phyloP scores from a whole-genome alignment of 495 filamentous ascomycete genomes.

The Hyaloscypha variabilis region DNA sequence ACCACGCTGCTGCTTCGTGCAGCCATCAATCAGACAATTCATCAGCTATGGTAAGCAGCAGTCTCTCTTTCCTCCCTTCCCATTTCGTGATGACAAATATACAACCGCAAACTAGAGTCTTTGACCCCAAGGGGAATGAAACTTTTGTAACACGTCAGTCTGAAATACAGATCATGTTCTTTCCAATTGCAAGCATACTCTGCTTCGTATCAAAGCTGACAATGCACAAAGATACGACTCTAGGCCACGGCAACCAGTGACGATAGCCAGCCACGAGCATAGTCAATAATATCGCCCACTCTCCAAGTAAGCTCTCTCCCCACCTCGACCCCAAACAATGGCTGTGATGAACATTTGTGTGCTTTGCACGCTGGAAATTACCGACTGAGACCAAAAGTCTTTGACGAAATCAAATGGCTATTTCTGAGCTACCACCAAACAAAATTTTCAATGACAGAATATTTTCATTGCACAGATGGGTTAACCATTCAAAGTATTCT shows the following conservation, averaged over 20 bases:
- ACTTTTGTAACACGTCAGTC: conserved; percentile 99
- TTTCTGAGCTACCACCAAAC: conserved; percentile 67
- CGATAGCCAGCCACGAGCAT: neutral
- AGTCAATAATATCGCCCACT: neutral
- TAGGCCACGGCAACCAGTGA: conserved; percentile 10
- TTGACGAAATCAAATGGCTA: conserved; percentile 90
- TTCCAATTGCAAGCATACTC: neutral
- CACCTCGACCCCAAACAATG: conserved; percentile 1
- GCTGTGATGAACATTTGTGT: conserved; percentile 75
- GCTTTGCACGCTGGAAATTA: conserved; percentile 99
- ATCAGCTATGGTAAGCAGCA: conserved; percentile 20
- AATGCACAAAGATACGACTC: neutral
- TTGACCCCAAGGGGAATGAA: conserved; percentile 95
- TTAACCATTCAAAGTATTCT: conserved; percentile 13
- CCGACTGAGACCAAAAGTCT: conserved; percentile 81
- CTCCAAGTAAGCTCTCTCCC: conserved; percentile 20
- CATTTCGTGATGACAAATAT: conserved; percentile 55
- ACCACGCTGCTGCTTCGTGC: conserved; percentile 20
- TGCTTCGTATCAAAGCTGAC: neutral
- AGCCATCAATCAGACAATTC: conserved; percentile 1
- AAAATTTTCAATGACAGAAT: conserved; percentile 10
- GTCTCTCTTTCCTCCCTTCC: conserved; percentile 18
- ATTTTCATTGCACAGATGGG: neutral
- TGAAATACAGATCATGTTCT: conserved; percentile 55
- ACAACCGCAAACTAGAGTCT: conserved; percentile 99